phyloP scores from a whole-genome alignment of 768 basidiomycete species.

The Calocera viscosa region DNA sequence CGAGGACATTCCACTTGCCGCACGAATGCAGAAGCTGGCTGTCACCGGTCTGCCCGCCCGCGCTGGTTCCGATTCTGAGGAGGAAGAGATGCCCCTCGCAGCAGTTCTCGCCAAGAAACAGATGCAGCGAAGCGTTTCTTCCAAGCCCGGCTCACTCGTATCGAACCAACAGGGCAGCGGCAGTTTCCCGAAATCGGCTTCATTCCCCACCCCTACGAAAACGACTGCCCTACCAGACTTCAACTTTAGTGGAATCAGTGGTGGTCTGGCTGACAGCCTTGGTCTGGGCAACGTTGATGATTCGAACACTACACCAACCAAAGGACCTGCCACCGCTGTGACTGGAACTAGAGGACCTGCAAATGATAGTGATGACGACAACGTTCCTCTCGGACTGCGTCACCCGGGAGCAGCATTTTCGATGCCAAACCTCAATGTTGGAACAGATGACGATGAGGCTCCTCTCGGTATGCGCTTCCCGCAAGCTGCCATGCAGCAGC shows the following conservation, averaged over 20 bases:
- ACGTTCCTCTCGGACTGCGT: conserved; percentile 18
- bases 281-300: background rate
- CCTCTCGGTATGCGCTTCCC: conserved; percentile 42
- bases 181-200: background rate
- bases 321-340: background rate
- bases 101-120: conserved; percentile 40
- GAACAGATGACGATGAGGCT: conserved; percentile 37
- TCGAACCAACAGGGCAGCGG: background rate
- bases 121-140: background rate
- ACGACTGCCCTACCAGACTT: conserved; percentile 23
- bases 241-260: conserved; percentile 35
- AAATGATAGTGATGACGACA: conserved; percentile 26
- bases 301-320: background rate
- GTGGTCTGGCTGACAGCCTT: conserved; percentile 24
- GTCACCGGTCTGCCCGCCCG: conserved; percentile 10
- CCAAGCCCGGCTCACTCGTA: background rate
- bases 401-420: conserved; percentile 6
- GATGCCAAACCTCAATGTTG: conserved; percentile 23
- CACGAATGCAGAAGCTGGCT: background rate
- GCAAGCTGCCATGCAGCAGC: conserved; percentile 27
- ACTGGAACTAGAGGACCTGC: conserved; percentile 18
- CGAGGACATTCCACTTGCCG: conserved; percentile 33
- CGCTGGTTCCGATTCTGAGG: conserved; percentile 42
- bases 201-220: background rate
- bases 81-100: conserved; percentile 69